Evolutionary conservation across 2,329 filamentous ascomycete species (phyloP).

Genomic region (Metarhizium anisopliae): DNA sequence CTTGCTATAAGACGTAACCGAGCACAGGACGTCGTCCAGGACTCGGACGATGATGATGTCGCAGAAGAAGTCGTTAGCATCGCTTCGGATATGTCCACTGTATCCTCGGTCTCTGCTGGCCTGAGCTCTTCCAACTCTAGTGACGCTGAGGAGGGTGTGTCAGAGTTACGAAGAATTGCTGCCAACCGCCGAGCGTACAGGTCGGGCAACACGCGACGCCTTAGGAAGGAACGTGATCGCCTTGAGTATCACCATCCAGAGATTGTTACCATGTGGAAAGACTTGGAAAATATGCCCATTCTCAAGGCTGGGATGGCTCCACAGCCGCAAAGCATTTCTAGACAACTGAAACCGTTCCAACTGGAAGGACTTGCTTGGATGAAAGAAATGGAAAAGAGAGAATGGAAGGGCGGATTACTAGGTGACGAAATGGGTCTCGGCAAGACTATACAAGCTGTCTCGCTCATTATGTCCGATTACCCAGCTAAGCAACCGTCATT

Average conservation of each 20-base stretch:
- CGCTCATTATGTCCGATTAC: slow-evolving; percentile 95
- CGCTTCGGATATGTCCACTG: not conserved
- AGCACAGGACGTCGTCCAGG: not conserved
- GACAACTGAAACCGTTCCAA: slow-evolving; percentile 86
- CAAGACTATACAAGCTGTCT: slow-evolving; percentile 97
- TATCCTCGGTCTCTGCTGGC: slow-evolving; percentile 5
- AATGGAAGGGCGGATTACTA: slow-evolving; percentile 82
- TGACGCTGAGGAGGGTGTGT: slow-evolving; percentile 13
- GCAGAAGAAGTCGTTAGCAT: not conserved
- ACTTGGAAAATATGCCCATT: slow-evolving; percentile 58
- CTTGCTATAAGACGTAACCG: not conserved
- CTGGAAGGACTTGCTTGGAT: slow-evolving; percentile 93
- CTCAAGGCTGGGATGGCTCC: slow-evolving; percentile 43
- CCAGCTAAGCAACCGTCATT: slow-evolving; percentile 74
- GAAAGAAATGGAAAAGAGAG: slow-evolving; percentile 74
- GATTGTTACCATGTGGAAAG: slow-evolving; percentile 76
- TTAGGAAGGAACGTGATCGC: slow-evolving; percentile 47
- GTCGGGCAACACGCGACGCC: slow-evolving; percentile 16
- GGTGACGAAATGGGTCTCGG: slow-evolving; percentile 99
- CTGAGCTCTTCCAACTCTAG: slow-evolving; percentile 10
- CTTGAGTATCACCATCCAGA: slow-evolving; percentile 71
- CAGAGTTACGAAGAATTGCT: slow-evolving; percentile 12
- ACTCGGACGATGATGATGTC: slow-evolving; percentile 3
- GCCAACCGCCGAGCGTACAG: slow-evolving; percentile 26
- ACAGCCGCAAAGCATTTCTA: slow-evolving; percentile 63